A percentile compares a stretch with the other conserved stretches of the same genome.
These are phyloP conservation scores for Leccinum boreale DNA, from an alignment of 768 basidiomycete species.

Conservation along the genomic window DNA sequence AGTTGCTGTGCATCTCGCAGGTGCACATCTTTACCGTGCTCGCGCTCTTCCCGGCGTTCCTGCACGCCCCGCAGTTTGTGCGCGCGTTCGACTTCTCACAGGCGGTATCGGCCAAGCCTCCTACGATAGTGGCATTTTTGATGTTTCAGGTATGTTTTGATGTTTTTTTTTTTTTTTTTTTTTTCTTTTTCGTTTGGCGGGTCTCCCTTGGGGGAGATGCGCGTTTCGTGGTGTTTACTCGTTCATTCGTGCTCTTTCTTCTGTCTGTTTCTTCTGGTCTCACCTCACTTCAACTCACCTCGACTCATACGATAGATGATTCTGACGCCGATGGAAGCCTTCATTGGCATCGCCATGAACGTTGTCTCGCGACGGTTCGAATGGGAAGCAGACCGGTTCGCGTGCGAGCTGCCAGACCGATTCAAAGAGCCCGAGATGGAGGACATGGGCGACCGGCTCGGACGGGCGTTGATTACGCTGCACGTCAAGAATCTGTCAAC, in stretches of 20 bases:
- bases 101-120: slow-evolving; percentile 59
- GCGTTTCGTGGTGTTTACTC: neutral
- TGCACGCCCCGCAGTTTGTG: slow-evolving; percentile 75
- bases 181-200: neutral
- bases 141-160: slow-evolving; percentile 61
- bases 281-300: neutral
- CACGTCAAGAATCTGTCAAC: slow-evolving; percentile 93
- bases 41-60: slow-evolving; percentile 85
- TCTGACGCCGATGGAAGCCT: slow-evolving; percentile 71
- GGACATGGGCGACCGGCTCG: slow-evolving; percentile 85
- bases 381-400: slow-evolving; percentile 89
- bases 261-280: neutral
- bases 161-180: too few relatives aligned
- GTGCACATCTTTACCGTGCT: slow-evolving; percentile 85
- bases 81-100: slow-evolving; percentile 78
- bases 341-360: slow-evolving; percentile 74
- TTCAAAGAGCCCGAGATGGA: slow-evolving; percentile 51
- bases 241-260: neutral
- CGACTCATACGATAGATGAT: slow-evolving; percentile 53
- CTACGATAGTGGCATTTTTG: slow-evolving; percentile 82
- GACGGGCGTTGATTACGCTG: slow-evolving; percentile 75
- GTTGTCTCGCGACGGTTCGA: slow-evolving; percentile 83
- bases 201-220: neutral
- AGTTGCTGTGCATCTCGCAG: slow-evolving; percentile 83
- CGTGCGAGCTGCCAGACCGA: slow-evolving; percentile 63